Evolutionary conservation across 208 protist species (phyloP).

Genomic region (Acanthamoeba royreba): DNA sequence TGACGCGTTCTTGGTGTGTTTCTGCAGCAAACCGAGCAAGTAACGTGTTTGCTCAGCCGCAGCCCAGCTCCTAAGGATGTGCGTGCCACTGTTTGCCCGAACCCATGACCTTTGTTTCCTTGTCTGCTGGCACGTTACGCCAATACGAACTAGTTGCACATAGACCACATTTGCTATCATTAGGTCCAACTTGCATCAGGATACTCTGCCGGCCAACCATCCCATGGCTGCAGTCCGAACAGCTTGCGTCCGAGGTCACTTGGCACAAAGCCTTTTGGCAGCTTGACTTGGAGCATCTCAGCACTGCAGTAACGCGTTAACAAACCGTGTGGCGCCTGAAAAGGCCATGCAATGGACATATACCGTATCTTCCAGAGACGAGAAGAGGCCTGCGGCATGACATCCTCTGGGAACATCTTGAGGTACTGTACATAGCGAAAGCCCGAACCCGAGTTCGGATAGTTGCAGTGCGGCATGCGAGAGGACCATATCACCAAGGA

Average conservation of each 20-base stretch:
- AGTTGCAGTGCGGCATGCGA: conserved; percentile 34
- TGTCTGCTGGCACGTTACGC: too few relatives aligned
- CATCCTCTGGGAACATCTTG: conserved; percentile 28
- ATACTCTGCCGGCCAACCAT: too few relatives aligned
- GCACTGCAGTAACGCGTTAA: background rate
- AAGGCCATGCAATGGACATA: background rate
- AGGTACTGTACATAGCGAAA: conserved; percentile 35
- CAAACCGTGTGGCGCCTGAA: background rate
- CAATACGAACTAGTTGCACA: too few relatives aligned
- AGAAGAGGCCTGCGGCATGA: background rate
- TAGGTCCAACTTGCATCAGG: too few relatives aligned
- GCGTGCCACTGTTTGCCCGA: too few relatives aligned
- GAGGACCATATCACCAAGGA: conserved; percentile 35
- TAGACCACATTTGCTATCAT: background rate
- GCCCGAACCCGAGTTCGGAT: background rate
- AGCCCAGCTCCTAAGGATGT: too few relatives aligned
- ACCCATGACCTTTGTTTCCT: too few relatives aligned
- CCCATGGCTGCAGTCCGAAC: conserved; percentile 4
- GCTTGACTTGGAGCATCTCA: background rate
- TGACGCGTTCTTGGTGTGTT: background rate
- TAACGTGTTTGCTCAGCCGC: too few relatives aligned
- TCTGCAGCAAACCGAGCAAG: too few relatives aligned
- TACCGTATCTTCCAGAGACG: background rate
- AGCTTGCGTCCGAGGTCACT: background rate
- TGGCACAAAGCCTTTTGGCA: background rate